Percentiles rank a stretch among this genome's conserved stretches.
phyloP scores from a whole-genome alignment of 768 basidiomycete genomes.

The Panaeolus cyanescens region DNA sequence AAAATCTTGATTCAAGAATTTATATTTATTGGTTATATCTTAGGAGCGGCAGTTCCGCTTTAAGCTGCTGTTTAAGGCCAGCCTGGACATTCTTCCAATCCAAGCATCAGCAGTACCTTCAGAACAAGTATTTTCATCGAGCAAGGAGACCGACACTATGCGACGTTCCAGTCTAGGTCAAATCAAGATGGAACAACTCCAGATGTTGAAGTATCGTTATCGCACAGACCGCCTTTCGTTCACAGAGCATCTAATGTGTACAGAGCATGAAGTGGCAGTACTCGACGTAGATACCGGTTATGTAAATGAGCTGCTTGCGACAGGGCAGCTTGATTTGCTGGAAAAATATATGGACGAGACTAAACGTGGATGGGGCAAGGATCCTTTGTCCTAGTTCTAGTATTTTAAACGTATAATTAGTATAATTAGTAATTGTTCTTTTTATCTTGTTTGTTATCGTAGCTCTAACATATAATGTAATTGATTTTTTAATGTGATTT shows the following conservation, averaged over 20 bases:
- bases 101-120: constrained; percentile 11
- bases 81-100: constrained; percentile 5
- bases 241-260: background rate
- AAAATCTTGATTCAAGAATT: background rate
- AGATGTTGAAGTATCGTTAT: constrained; percentile 7
- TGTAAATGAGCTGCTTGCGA: too few species aligned
- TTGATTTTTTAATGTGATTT: too few species aligned
- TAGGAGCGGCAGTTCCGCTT: background rate
- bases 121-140: constrained; percentile 11
- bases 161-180: background rate
- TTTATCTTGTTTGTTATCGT: too few species aligned
- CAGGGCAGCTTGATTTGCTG: too few species aligned
- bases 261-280: constrained; percentile 2
- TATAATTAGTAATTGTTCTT: too few species aligned
- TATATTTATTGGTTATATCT: background rate
- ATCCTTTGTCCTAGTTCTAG: too few species aligned
- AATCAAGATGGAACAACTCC: constrained; percentile 7
- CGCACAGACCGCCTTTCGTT: constrained; percentile 6
- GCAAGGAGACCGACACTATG: constrained; percentile 7
- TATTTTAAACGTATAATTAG: too few species aligned
- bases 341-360: too few species aligned
- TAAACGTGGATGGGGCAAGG: too few species aligned
- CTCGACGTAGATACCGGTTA: too few species aligned
- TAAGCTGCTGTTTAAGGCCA: constrained; percentile 1
- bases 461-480: too few species aligned